These are phyloP conservation scores for Ustulina deusta DNA, from an alignment of 2,329 filamentous ascomycete genomes.

Conservation along the genomic window DNA sequence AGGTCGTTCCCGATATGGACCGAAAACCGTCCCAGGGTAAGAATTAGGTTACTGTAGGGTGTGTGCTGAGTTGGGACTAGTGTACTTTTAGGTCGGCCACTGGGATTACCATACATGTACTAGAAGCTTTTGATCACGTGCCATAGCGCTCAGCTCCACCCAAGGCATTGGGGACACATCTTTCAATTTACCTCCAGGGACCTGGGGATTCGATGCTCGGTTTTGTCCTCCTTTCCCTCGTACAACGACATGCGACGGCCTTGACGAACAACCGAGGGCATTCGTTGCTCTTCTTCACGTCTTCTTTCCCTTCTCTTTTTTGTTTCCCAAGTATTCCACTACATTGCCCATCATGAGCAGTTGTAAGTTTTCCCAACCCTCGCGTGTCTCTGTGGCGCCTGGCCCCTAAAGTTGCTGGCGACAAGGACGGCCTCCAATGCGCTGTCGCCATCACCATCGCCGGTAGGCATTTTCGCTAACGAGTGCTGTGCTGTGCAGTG, in stretches of 20 bases:
- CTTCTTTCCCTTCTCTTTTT: conserved; percentile 41
- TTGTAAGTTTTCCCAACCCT: conserved; percentile 49
- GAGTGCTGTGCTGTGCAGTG: conserved; percentile 66
- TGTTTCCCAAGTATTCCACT: conserved; percentile 43
- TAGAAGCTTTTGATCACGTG: conserved; percentile 36
- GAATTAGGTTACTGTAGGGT: too few species aligned
- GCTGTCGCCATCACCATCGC: conserved; percentile 27
- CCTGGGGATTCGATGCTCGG: conserved; percentile 49
- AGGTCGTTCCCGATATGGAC: too few species aligned
- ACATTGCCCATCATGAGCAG: conserved; percentile 53
- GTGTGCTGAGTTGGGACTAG: too few species aligned
- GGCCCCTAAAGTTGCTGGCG: conserved; percentile 21
- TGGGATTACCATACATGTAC: background rate
- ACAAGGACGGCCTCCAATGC: conserved; percentile 35
- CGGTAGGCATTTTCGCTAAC: conserved; percentile 41
- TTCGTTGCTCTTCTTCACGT: conserved; percentile 44
- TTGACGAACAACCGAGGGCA: conserved; percentile 46
- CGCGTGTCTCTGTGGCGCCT: conserved; percentile 8
- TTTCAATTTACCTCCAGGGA: conserved; percentile 49
- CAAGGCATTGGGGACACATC: conserved; percentile 51
- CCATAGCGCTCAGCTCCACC: conserved; percentile 42
- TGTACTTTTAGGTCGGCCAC: background rate
- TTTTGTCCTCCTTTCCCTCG: conserved; percentile 49
- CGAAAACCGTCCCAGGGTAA: too few species aligned
- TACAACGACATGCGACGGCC: conserved; percentile 49